Evolutionary conservation across 179 eudicot genomes (phyloP), one percentile per base, ranked within the genome.

Genomic region (Vitellaria paradoxa): DNA sequence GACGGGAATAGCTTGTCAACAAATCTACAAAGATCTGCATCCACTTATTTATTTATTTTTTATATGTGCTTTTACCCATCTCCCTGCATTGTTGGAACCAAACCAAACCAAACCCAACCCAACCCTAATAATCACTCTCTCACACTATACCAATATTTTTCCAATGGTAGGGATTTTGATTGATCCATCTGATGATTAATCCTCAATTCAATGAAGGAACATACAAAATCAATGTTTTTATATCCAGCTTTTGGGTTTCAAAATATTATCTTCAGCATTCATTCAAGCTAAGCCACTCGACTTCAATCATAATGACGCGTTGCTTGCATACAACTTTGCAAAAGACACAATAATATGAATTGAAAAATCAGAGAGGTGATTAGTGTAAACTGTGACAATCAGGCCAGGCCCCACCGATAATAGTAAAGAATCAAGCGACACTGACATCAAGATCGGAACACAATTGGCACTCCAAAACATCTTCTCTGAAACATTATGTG

Each of bases 11-110:
- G 4, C 45, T 40, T 59, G 17, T 45, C 57, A 74, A 42, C 77
- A 62, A 7, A 74, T 74, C 68, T 23, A 75, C 62, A 75, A 64
- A 75, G 70, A 64, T 75, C 49, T 75, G 9, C 3, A 24, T 11
- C 15, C 70, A 64, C 24, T 23, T 9, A 18, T 9, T 46, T 47
- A n/a, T 46, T 47, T 15, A 15, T 71, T 11, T 7, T 30, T 26
- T 55, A 26, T 53, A 47, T n/a, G 5, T 2, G 55, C 14, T 42
- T 42, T 42, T 42, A 42, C 3, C 45, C 45, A 42, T 42, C 45
- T 42, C 45, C 3, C 3, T 1, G 45, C 45, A 42, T 42, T 42
- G 3, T 42, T 42, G 45, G 45, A 21, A 7, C 73, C 73, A 70
- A 42, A 42, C 45, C 45, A 30, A 30, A 30, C 37, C 47, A 8